Evolutionary conservation across 305 asterid species (phyloP).

Genomic region (Solanum hybrid): DNA sequence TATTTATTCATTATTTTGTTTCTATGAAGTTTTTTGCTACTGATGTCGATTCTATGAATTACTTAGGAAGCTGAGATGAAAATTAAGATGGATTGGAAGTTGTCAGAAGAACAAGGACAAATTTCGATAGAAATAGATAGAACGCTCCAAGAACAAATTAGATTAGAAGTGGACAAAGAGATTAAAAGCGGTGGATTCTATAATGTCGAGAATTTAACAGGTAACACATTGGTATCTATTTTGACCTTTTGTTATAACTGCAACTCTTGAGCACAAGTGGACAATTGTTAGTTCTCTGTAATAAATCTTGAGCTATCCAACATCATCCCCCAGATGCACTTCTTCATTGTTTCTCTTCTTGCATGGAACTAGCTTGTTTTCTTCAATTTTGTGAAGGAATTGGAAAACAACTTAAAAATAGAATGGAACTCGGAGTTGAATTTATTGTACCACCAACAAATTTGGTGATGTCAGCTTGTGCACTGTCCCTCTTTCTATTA

Average conservation of each 20-base stretch:
- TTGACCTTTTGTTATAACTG: neutral
- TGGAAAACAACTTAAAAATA: neutral
- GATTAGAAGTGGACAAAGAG: neutral
- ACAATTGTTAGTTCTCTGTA: neutral
- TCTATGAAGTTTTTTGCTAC: neutral
- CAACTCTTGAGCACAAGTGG: neutral
- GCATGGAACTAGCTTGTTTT: neutral
- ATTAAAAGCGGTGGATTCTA: neutral
- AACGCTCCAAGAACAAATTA: too few relatives aligned
- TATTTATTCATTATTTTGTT: too few relatives aligned
- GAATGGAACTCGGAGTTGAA: neutral
- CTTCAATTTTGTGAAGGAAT: neutral
- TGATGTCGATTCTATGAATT: neutral
- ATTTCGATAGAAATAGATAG: neutral
- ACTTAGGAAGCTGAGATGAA: neutral
- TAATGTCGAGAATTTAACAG: neutral
- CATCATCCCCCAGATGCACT: neutral
- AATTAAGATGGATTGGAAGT: neutral
- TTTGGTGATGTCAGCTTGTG: too few relatives aligned
- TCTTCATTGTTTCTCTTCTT: neutral
- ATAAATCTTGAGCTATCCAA: neutral
- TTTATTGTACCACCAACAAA: too few relatives aligned
- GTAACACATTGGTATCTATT: neutral
- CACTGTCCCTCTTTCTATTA: too few relatives aligned
- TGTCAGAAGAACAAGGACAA: neutral